Evolutionary conservation across 192 early-diverging fungal genomes (phyloP).

Genomic region (Backusella sp.): DNA sequence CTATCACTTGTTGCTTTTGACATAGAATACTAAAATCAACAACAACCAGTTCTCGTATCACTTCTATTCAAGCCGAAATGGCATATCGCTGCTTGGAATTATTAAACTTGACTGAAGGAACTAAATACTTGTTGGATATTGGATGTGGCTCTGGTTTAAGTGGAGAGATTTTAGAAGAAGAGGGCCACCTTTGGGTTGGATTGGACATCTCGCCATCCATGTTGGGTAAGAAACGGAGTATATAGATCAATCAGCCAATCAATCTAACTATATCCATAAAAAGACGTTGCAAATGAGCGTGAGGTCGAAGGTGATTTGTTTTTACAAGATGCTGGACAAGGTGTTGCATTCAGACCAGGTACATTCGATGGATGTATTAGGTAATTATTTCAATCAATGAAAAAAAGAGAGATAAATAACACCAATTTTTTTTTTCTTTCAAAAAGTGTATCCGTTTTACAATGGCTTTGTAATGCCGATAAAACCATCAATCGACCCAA

Average conservation of each 20-base stretch:
- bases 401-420: background rate
- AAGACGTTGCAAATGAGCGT: conserved; percentile 81
- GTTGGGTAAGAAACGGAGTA: conserved; percentile 47
- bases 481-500: conserved; percentile 83
- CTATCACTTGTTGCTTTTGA: background rate
- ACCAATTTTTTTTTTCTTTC: background rate
- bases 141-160: conserved; percentile 96
- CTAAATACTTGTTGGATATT: conserved; percentile 88
- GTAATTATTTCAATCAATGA: conserved; percentile 28
- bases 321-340: conserved; percentile 94
- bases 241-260: background rate
- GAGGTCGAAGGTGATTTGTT: conserved; percentile 96
- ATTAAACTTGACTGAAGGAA: conserved; percentile 74
- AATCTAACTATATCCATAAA: background rate
- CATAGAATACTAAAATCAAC: background rate
- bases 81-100: conserved; percentile 89
- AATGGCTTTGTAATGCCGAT: conserved; percentile 99
- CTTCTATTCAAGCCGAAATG: conserved; percentile 93
- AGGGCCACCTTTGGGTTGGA: conserved; percentile 96
- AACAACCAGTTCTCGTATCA: conserved; percentile 81
- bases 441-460: conserved; percentile 87
- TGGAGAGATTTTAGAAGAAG: conserved; percentile 93
- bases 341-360: conserved; percentile 90
- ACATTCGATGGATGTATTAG: conserved; percentile 95
- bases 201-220: conserved; percentile 94